Evolutionary conservation across 148 eudicot species (phyloP).

Genomic region (Rhododendron henanense): DNA sequence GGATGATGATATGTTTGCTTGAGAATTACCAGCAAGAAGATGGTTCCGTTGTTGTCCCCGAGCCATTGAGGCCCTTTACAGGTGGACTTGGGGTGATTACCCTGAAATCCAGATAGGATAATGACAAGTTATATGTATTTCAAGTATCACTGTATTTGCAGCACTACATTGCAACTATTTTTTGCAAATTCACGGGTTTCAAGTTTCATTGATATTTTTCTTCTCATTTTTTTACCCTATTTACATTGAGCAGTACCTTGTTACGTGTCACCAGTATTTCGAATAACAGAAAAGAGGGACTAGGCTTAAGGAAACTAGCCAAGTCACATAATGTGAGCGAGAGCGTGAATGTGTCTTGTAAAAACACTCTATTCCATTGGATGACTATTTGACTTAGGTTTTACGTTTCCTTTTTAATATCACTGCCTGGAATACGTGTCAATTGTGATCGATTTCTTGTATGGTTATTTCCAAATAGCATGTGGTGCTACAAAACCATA

Average conservation of each 20-base stretch:
- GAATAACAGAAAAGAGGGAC: too few relatives aligned
- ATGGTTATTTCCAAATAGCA: background rate
- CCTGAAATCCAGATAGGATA: conserved; percentile 36
- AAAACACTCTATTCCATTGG: too few relatives aligned
- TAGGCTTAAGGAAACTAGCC: too few relatives aligned
- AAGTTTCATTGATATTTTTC: background rate
- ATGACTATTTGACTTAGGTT: too few relatives aligned
- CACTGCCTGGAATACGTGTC: too few relatives aligned
- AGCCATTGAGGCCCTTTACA: conserved; percentile 76
- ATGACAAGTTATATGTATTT: background rate
- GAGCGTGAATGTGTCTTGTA: too few relatives aligned
- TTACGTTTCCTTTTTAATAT: too few relatives aligned
- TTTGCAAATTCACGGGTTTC: background rate
- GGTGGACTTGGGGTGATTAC: conserved; percentile 64
- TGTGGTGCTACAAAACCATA: background rate
- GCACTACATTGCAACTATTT: background rate
- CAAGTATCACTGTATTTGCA: background rate
- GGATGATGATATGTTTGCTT: conserved; percentile 88
- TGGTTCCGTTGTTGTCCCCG: conserved; percentile 70
- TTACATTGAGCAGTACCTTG: background rate
- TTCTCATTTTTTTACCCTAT: background rate
- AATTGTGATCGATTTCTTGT: background rate
- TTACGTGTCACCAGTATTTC: too few relatives aligned
- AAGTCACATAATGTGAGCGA: background rate
- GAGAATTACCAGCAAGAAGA: conserved; percentile 93